These are phyloP conservation scores for Diplodia scrobiculata DNA, from an alignment of 2,329 filamentous ascomycete species.

Conservation along the genomic window DNA sequence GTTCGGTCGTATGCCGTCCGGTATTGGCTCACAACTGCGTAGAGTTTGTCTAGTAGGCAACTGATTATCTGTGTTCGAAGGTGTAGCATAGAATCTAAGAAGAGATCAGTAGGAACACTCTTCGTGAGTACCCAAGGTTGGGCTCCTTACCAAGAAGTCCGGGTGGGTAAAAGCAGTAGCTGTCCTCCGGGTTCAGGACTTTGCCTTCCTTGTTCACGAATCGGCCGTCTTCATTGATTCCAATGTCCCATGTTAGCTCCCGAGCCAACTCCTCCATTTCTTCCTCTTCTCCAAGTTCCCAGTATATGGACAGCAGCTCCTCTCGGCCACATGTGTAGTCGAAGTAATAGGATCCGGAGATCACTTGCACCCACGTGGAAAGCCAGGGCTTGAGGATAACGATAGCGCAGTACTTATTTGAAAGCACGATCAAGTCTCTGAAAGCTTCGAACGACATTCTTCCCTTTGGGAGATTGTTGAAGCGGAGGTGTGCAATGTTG, in stretches of 20 bases:
- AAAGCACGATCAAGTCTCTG: background rate
- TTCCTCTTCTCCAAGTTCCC: background rate
- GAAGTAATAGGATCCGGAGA: too few species aligned
- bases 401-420: conserved; percentile 4
- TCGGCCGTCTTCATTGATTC: background rate
- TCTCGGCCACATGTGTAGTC: background rate
- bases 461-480: background rate
- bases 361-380: background rate
- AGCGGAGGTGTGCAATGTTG: background rate
- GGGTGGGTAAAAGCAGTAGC: background rate
- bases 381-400: background rate
- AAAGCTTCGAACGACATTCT: background rate
- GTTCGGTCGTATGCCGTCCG: background rate
- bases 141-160: background rate
- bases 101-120: too few species aligned
- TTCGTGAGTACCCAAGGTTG: too few species aligned
- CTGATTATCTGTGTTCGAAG: too few species aligned
- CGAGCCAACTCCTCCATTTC: background rate
- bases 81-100: too few species aligned
- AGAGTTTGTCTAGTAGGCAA: too few species aligned
- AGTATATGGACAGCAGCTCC: conserved; percentile 7
- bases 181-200: background rate
- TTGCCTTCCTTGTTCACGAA: background rate
- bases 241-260: background rate
- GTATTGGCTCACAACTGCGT: background rate